Conservation (phyloP, 2,329 filamentous ascomycete species). For the Apiospora arundinis region DNA sequence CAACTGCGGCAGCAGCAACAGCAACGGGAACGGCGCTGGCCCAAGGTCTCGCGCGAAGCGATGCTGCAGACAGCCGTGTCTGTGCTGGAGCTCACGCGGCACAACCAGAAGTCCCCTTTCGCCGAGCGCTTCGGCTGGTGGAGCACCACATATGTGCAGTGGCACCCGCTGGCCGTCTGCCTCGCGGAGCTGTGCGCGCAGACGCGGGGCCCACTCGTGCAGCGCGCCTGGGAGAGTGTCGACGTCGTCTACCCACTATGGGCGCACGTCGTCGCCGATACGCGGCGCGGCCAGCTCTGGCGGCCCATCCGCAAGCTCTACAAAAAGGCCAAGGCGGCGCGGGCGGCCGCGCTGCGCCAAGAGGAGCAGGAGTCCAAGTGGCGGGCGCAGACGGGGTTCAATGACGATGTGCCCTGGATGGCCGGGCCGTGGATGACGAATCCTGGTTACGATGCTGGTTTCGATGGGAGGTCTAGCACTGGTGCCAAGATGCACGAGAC, state of each 20-base stretch:
- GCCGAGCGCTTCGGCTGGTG: conserved; percentile 53
- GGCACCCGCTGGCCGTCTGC: conserved; percentile 60
- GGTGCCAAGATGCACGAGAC: neutral
- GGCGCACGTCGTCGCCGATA: conserved; percentile 55
- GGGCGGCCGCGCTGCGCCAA: conserved; percentile 38
- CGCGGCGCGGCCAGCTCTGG: conserved; percentile 57
- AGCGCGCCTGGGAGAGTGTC: conserved; percentile 56
- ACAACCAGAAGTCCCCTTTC: conserved; percentile 41
- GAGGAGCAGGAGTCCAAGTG: conserved; percentile 13
- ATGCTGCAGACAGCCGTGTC: conserved; percentile 55
- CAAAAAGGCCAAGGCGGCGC: conserved; percentile 53
- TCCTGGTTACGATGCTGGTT: neutral
- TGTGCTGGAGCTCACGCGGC: conserved; percentile 49
- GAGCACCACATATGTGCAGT: conserved; percentile 58
- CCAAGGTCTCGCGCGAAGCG: conserved; percentile 45
- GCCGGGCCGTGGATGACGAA: conserved; percentile 21
- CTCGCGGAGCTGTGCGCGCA: conserved; percentile 59
- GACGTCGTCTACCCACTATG: conserved; percentile 52
- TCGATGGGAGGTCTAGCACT: neutral
- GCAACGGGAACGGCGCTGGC: conserved; percentile 21
- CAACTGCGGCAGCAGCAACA: conserved; percentile 8
- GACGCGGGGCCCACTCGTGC: conserved; percentile 51
- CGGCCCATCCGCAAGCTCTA: conserved; percentile 59
- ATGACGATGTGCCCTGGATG: conserved; percentile 16
- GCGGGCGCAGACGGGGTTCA: conserved; percentile 23